These are phyloP conservation scores for Emmonsiellopsis sp. DNA, from an alignment of 2,329 filamentous ascomycete species.

Conservation along the genomic window DNA sequence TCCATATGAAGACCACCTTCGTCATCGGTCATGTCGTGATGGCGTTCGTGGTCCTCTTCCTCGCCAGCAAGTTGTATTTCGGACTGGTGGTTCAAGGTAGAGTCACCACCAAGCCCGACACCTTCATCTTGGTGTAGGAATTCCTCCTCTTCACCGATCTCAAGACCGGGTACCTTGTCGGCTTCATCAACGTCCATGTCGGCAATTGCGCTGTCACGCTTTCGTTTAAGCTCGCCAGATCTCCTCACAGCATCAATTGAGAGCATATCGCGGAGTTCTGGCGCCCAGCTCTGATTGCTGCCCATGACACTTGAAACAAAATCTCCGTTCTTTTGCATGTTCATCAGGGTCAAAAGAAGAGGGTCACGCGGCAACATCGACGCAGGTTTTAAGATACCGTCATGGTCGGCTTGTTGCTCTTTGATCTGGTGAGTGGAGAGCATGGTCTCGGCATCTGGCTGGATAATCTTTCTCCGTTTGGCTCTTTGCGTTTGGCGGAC, in stretches of 20 bases:
- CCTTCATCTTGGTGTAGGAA: slow-evolving; percentile 40
- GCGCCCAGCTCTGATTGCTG: slow-evolving; percentile 75
- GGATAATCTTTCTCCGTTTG: slow-evolving; percentile 72
- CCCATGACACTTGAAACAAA: slow-evolving; percentile 84
- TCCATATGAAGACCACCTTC: slow-evolving; percentile 42
- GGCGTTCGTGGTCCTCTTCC: slow-evolving; percentile 31
- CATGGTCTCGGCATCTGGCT: slow-evolving; percentile 71
- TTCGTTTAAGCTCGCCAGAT: slow-evolving; percentile 78
- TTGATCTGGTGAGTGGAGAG: slow-evolving; percentile 71
- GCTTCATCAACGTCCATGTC: slow-evolving; percentile 64
- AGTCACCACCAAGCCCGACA: slow-evolving; percentile 42
- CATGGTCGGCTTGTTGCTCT: slow-evolving; percentile 74
- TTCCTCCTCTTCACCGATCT: slow-evolving; percentile 58
- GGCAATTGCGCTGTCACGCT: slow-evolving; percentile 79
- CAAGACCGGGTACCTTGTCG: slow-evolving; percentile 53
- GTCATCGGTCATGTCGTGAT: slow-evolving; percentile 38
- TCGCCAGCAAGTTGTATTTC: slow-evolving; percentile 61
- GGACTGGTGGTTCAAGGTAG: slow-evolving; percentile 35
- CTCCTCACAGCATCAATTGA: slow-evolving; percentile 72
- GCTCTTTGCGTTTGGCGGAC: slow-evolving; percentile 61
- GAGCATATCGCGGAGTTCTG: slow-evolving; percentile 85
- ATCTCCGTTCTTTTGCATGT: slow-evolving; percentile 81
- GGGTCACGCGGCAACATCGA: slow-evolving; percentile 82
- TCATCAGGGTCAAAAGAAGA: slow-evolving; percentile 75
- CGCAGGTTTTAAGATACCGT: slow-evolving; percentile 74